phyloP scores from a whole-genome alignment of 2,329 filamentous ascomycete species.

The Fusarium illudens region DNA sequence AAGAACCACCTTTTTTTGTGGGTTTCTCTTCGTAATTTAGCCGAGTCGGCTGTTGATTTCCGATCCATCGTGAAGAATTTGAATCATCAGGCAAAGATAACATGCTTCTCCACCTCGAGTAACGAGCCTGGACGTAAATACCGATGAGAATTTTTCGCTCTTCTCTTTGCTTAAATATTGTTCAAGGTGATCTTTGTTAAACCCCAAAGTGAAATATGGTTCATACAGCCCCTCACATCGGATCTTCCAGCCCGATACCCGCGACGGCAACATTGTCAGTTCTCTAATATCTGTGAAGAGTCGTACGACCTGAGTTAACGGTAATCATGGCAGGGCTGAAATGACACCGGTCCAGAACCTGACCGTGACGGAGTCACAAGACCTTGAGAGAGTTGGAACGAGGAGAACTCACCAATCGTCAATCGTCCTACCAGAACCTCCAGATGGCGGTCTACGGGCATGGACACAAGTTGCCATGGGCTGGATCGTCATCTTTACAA shows the following conservation, averaged over 20 bases:
- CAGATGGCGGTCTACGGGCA: conserved; percentile 41
- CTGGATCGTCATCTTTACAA: conserved; percentile 53
- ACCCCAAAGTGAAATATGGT: neutral
- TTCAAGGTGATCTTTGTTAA: neutral
- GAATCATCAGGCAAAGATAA: neutral
- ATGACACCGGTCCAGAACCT: neutral
- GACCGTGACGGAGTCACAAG: neutral
- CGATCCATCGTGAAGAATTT: neutral
- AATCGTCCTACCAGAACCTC: conserved; percentile 15
- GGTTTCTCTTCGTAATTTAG: neutral
- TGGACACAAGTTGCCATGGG: conserved; percentile 52
- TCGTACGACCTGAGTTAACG: neutral
- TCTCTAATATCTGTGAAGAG: too few species aligned
- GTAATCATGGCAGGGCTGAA: neutral
- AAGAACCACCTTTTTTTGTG: neutral
- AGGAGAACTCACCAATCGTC: neutral
- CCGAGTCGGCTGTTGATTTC: neutral
- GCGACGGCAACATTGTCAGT: neutral
- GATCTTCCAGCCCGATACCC: neutral
- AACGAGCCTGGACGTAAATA: neutral
- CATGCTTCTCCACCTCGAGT: neutral
- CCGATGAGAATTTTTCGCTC: neutral
- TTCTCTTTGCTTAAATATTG: neutral
- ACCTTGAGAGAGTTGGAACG: neutral
- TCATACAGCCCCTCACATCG: neutral